These are phyloP conservation scores for rapeseed (Brassica napus) DNA, from an alignment of 345 rosid genomes.

Conservation along the genomic window DNA sequence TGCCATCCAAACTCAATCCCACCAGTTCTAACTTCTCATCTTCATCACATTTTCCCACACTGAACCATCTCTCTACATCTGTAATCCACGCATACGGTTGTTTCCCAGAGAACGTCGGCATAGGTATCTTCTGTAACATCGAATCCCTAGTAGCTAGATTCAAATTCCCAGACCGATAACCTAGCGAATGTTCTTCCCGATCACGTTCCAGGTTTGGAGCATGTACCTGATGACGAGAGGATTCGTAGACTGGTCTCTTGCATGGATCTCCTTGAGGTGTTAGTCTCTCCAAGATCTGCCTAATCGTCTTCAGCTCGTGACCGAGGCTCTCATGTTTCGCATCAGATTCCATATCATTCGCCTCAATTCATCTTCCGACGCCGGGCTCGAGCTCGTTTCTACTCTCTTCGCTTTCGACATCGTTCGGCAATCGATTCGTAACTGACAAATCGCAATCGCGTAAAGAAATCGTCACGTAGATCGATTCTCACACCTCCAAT, in stretches of 20 bases:
- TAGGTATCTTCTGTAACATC: not conserved
- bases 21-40: not conserved
- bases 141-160: not conserved
- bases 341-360: too few species aligned
- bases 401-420: too few species aligned
- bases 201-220: not conserved
- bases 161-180: not conserved
- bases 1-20: not conserved
- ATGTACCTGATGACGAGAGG: not conserved
- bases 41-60: not conserved
- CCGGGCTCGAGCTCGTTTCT: too few species aligned
- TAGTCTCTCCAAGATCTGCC: too few species aligned
- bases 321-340: too few species aligned
- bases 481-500: too few species aligned
- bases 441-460: too few species aligned
- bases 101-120: not conserved
- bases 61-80: not conserved
- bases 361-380: too few species aligned
- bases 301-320: too few species aligned
- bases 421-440: too few species aligned
- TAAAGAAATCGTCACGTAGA: too few species aligned
- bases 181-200: not conserved
- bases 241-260: not conserved
- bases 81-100: not conserved
- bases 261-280: too few species aligned